Evolutionary conservation across 202 grass and related monocot genomes (phyloP).

Genomic region (Eragrostis tef): DNA sequence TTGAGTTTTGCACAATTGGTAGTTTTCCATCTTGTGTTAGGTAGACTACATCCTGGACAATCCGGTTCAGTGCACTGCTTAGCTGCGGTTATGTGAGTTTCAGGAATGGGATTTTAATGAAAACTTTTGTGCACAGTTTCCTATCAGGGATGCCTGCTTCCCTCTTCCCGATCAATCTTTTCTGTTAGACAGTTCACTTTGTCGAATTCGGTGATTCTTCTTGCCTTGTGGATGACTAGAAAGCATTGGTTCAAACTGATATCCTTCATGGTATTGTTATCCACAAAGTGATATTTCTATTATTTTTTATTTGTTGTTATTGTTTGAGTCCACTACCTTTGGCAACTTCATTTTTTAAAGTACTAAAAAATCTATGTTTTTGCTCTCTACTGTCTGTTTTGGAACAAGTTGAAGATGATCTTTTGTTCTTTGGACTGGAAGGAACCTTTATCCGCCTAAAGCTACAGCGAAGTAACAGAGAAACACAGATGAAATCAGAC

Average conservation of each 20-base stretch:
- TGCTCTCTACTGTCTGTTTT: too few species aligned
- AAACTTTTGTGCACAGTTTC: neutral
- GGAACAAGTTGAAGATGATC: too few species aligned
- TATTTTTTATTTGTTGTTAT: too few species aligned
- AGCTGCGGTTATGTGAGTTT: slow-evolving; percentile 1
- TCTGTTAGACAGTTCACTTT: neutral
- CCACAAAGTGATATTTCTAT: neutral
- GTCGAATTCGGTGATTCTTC: neutral
- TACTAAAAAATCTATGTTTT: too few species aligned
- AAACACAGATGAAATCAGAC: too few species aligned
- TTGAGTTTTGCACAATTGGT: slow-evolving; percentile 12
- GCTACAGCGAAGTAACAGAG: too few species aligned
- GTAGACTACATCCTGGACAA: slow-evolving; percentile 36
- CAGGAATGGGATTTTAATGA: slow-evolving; percentile 8
- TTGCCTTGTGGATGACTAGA: neutral
- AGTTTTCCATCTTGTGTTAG: slow-evolving; percentile 35
- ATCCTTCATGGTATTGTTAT: neutral
- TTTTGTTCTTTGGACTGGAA: too few species aligned
- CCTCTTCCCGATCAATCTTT: neutral
- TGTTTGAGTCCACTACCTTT: too few species aligned
- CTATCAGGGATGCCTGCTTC: neutral
- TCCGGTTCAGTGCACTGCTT: slow-evolving; percentile 6
- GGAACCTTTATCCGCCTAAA: too few species aligned
- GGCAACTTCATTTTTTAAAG: too few species aligned
- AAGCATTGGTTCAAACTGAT: neutral